Conservation (phyloP, 1,284 basidiomycete genomes). For the Ceratobasidium sp. region DNA sequence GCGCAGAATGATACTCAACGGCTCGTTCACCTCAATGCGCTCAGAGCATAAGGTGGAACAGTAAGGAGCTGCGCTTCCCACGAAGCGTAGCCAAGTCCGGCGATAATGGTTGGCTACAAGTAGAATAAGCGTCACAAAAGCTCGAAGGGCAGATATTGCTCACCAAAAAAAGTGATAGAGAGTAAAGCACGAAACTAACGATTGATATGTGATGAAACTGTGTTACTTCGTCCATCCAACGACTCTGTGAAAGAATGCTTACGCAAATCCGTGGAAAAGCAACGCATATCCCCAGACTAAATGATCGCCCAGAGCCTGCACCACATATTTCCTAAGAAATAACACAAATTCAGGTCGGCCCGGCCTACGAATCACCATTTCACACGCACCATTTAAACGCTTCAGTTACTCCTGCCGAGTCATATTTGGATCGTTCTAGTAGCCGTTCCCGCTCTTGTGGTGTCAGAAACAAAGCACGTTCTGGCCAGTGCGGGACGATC, state of each 20-base stretch:
- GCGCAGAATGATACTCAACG: too few relatives aligned
- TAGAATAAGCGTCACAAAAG: constrained; percentile 3
- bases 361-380: background rate
- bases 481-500: constrained; percentile 70
- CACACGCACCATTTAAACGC: constrained; percentile 55
- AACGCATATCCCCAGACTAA: constrained; percentile 75
- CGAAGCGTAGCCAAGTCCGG: constrained; percentile 67
- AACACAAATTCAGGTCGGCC: constrained; percentile 50
- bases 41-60: constrained; percentile 70
- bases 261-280: constrained; percentile 74
- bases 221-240: too few relatives aligned
- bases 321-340: constrained; percentile 66
- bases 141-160: constrained; percentile 44
- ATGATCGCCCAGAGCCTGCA: constrained; percentile 69
- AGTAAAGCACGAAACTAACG: constrained; percentile 66
- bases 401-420: constrained; percentile 64
- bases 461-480: constrained; percentile 58
- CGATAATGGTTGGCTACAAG: constrained; percentile 71
- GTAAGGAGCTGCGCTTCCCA: constrained; percentile 76
- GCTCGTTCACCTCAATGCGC: constrained; percentile 59
- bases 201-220: background rate
- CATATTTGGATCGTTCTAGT: constrained; percentile 58
- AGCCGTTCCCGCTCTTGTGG: constrained; percentile 3
- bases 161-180: constrained; percentile 69
- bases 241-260: background rate